Conservation (phyloP, 768 basidiomycete genomes). For the Serendipita vermifera region DNA sequence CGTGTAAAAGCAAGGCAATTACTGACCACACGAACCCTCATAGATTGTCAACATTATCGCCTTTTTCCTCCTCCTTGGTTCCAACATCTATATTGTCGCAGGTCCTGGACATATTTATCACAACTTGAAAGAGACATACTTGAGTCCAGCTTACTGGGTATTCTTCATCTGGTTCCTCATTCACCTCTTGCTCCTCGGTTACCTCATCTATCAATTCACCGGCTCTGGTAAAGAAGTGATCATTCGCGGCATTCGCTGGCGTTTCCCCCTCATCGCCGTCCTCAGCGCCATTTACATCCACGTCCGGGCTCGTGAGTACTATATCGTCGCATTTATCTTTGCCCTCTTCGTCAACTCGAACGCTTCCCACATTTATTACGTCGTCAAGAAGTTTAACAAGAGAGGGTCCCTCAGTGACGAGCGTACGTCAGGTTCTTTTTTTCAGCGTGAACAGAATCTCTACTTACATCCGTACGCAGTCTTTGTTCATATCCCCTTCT, state of each 20-base stretch:
- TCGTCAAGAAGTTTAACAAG: constrained; percentile 27
- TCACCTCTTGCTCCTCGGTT: constrained; percentile 32
- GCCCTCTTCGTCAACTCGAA: constrained; percentile 27
- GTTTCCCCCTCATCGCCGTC: constrained; percentile 30
- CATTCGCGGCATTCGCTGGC: constrained; percentile 30
- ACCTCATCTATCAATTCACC: constrained; percentile 23
- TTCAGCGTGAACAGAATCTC: not conserved
- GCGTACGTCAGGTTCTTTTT: constrained; percentile 14
- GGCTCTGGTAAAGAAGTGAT: constrained; percentile 23
- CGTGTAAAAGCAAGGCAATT: too few species aligned
- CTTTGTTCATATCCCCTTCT: constrained; percentile 35
- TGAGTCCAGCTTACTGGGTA: constrained; percentile 29
- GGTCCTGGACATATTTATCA: constrained; percentile 21
- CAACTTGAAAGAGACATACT: constrained; percentile 26
- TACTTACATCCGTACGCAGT: constrained; percentile 9
- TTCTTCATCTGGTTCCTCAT: constrained; percentile 28
- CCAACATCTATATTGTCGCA: constrained; percentile 26
- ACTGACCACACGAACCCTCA: not conserved
- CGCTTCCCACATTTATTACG: constrained; percentile 30
- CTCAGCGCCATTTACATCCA: constrained; percentile 31
- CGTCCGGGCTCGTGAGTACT: constrained; percentile 22
- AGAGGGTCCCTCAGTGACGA: constrained; percentile 25
- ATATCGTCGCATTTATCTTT: constrained; percentile 32
- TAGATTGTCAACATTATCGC: constrained; percentile 25
- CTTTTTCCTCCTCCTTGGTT: constrained; percentile 24